Evolutionary conservation across 2,329 filamentous ascomycete genomes (phyloP).

Genomic region (Colletotrichum siamense): DNA sequence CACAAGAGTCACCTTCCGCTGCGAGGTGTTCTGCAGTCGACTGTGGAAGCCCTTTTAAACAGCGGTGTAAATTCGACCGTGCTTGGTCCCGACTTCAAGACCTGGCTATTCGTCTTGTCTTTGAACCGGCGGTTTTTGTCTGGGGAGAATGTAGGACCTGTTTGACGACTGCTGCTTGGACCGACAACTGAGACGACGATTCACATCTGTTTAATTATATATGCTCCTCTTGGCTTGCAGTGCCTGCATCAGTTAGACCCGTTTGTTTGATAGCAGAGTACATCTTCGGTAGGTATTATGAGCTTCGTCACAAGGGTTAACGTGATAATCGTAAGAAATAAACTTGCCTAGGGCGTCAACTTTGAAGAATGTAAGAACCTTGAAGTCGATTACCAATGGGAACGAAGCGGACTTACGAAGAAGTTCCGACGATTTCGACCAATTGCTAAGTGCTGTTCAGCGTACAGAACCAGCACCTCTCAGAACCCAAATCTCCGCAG

Average conservation of each 20-base stretch:
- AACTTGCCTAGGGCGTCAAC: neutral
- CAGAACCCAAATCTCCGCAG: neutral
- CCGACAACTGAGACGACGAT: rapidly evolving
- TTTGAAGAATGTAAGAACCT: neutral
- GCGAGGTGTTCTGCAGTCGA: neutral
- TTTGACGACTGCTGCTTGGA: neutral
- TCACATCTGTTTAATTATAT: rapidly evolving
- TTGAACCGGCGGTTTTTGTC: rapidly evolving
- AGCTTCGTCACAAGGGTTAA: rapidly evolving
- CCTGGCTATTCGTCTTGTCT: neutral
- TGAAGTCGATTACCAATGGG: rapidly evolving
- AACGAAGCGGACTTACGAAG: neutral
- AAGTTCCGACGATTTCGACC: neutral
- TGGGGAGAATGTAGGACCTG: rapidly evolving
- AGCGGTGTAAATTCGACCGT: too few species aligned
- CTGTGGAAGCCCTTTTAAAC: rapidly evolving
- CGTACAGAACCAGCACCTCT: neutral
- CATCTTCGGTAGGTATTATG: neutral
- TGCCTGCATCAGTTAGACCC: neutral
- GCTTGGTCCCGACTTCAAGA: neutral
- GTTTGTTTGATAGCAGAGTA: neutral
- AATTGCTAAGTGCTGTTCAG: neutral
- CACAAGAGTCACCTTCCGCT: rapidly evolving
- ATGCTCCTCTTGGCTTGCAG: neutral
- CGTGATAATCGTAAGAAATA: rapidly evolving